Base-by-base conservation (phyloP, 2,329 filamentous ascomycete genomes). In the Sporothrix luriei region DNA sequence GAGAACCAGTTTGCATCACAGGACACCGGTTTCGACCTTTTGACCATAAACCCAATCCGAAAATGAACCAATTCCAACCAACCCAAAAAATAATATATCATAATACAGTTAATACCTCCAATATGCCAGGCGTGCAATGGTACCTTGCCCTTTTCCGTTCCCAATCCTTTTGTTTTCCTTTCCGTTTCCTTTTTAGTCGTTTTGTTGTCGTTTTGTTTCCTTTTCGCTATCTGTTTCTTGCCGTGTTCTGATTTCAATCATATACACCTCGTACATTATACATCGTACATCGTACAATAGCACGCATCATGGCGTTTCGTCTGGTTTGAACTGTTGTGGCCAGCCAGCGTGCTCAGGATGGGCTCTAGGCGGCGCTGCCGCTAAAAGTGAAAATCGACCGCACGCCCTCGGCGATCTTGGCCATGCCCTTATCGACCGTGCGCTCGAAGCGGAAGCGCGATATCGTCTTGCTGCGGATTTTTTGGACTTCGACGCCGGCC, bases 371-470 rank as follows among this genome's bases (percentile, higher is more conserved):
- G 14, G 29, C 52, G 40, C 54, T 70, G 26, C 65, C 67, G n/a
- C 26, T 68, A 38, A 70, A 71, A 1, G 69, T 54, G 49, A 73
- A 70, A 14, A 74, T 68, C 2, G 70, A 68, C 48, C 71, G 71
- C 29, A 74, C 68, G 3, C 71, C 70, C 11, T 70, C 70, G 10
- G 71, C 71, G 46, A 74, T 69, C 40, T 69, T 72, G 43, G 66
- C 33, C 71, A 74, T 71, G 65, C 71, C 54, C 71, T 72, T 73
- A 68, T 74, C 72, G 26, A 73, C 70, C 11, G 71, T 62, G 16
- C 66, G 51, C 66, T 74, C 71, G 24, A 72, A 65, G 11, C 72
- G 72, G 52, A 71, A 67, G 16, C 69, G 70, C 11, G 70, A 66
- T 70, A 74, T 71, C 9, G 66, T 70, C 69, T 72, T 71, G 57